Percentiles rank a stretch among this genome's conserved stretches.
Conservation (phyloP, 441 rosid species). For the Codiaeum variegatum region DNA sequence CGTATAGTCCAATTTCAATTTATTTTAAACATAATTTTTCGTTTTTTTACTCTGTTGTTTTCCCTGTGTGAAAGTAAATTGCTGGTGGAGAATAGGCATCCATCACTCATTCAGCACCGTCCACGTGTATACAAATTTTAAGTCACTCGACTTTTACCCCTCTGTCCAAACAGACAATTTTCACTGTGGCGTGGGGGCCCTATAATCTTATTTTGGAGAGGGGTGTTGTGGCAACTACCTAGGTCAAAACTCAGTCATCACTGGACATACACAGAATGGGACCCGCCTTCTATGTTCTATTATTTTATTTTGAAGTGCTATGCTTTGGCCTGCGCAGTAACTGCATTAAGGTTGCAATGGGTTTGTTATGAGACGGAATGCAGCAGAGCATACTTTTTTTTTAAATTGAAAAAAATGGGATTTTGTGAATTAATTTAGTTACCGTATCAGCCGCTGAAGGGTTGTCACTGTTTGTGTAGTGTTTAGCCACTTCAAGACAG, state of each 20-base stretch:
- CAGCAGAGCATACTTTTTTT: not conserved
- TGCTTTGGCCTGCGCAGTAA: not conserved
- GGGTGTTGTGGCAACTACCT: conserved; percentile 16
- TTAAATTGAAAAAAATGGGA: not conserved
- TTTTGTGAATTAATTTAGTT: conserved; percentile 21
- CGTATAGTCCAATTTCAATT: conserved; percentile 60
- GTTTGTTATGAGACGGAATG: not conserved
- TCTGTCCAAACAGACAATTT: conserved; percentile 3
- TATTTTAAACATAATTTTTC: not conserved
- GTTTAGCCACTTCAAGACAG: conserved; percentile 77
- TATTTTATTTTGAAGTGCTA: not conserved
- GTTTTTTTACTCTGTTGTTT: not conserved
- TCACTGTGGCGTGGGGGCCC: conserved; percentile 19
- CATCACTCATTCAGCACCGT: conserved; percentile 20
- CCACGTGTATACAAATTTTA: conserved; percentile 32
- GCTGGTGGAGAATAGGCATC: conserved; percentile 18
- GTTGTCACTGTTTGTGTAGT: conserved; percentile 40
- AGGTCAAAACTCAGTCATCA: conserved; percentile 33
- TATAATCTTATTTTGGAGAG: not conserved
- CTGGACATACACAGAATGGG: not conserved
- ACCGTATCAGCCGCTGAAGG: conserved; percentile 58
- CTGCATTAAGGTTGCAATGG: not conserved
- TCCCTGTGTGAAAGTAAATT: not conserved
- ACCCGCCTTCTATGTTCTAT: conserved; percentile 16
- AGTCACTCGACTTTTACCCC: conserved; percentile 24